Evolutionary conservation across 2,329 filamentous ascomycete genomes (phyloP).

Genomic region (Talaromyces sp.): DNA sequence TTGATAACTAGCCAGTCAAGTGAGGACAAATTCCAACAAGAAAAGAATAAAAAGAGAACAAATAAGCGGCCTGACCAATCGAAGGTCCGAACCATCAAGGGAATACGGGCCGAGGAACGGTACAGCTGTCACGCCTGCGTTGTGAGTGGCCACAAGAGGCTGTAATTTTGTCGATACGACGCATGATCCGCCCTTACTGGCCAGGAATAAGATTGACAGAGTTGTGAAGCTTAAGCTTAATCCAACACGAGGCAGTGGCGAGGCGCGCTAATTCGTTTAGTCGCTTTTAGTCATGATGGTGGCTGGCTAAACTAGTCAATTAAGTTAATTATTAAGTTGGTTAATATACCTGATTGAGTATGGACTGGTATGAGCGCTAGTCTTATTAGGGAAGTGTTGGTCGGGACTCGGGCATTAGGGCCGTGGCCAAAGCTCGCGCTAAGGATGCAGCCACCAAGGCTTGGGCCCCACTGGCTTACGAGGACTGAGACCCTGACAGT

Average conservation of each 20-base stretch:
- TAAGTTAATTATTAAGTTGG: too few relatives aligned
- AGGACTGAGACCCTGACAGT: neutral
- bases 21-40: neutral
- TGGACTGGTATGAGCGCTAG: neutral
- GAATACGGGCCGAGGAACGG: neutral
- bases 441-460: neutral
- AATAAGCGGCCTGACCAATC: neutral
- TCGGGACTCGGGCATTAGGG: neutral
- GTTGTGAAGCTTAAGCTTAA: conserved; percentile 42
- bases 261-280: conserved; percentile 4
- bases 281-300: neutral
- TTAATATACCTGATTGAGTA: neutral
- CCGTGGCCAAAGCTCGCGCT: conserved; percentile 9
- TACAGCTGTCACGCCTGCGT: neutral
- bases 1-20: too few relatives aligned
- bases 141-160: neutral
- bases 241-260: conserved; percentile 38
- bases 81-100: neutral
- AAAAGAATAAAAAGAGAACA: neutral
- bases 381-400: neutral
- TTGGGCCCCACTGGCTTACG: neutral
- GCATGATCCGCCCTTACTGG: neutral
- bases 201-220: conserved; percentile 10
- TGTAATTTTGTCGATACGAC: neutral
- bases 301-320: neutral